A percentile compares a stretch with the other conserved stretches of the same genome.
Conservation (phyloP, 305 asterid genomes). For the Plantago rigida region DNA sequence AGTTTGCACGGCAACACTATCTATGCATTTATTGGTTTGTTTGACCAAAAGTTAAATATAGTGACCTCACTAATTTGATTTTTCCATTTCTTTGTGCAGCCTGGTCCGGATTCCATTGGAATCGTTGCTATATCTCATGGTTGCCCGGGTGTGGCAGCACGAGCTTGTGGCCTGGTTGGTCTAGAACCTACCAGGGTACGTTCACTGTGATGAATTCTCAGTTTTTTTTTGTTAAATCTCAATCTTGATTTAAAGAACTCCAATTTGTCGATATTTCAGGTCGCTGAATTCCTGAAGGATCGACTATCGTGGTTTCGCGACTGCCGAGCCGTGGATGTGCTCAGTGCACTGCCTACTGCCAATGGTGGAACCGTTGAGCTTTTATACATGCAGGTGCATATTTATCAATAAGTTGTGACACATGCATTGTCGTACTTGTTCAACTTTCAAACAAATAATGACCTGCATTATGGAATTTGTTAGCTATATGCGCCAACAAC, state of each 20-base stretch:
- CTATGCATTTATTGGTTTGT: not conserved
- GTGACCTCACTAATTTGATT: conserved; percentile 6
- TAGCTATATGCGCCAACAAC: conserved; percentile 94
- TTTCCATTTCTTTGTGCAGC: conserved; percentile 38
- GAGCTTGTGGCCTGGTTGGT: conserved; percentile 98
- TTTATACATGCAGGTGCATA: conserved; percentile 74
- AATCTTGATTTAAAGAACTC: conserved; percentile 2
- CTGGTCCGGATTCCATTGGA: conserved; percentile 95
- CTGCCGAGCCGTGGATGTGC: conserved; percentile 79
- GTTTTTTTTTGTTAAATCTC: conserved; percentile 3
- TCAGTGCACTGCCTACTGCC: conserved; percentile 83
- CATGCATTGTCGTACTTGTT: not conserved
- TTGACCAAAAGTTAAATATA: conserved; percentile 9
- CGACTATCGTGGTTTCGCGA: conserved; percentile 86
- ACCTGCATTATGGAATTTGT: not conserved
- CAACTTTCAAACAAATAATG: not conserved
- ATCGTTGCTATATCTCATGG: conserved; percentile 74
- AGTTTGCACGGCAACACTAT: too few relatives aligned
- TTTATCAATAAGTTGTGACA: not conserved
- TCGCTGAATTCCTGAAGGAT: conserved; percentile 93
- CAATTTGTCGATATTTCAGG: conserved; percentile 38
- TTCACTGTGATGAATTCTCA: conserved; percentile 12
- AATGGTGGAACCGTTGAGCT: conserved; percentile 97
- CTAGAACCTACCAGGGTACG: conserved; percentile 91
- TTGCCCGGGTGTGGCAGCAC: conserved; percentile 95